Percentiles rank a stretch among this genome's conserved stretches.
Conservation (phyloP, 768 basidiomycete species). For the Plicaturopsis crispa region DNA sequence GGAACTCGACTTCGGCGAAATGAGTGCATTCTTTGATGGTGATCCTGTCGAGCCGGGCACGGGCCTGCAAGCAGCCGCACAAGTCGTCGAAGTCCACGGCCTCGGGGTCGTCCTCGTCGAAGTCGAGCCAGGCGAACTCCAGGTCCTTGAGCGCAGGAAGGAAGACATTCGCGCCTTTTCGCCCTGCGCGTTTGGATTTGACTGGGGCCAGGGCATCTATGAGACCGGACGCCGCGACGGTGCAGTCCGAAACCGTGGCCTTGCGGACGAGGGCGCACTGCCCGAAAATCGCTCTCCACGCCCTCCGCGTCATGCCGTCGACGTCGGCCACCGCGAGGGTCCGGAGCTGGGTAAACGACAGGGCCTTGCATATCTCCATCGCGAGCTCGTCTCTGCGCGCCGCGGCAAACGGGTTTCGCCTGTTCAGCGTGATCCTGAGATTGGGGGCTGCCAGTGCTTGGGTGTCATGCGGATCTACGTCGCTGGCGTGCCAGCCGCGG, state of each 20-base stretch:
- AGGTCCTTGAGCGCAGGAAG: too few species aligned
- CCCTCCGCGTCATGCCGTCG: conserved; percentile 10
- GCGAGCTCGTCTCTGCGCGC: conserved; percentile 10
- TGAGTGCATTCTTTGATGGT: too few species aligned
- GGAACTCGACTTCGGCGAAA: too few species aligned
- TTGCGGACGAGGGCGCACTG: conserved; percentile 17
- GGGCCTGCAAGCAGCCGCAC: too few species aligned
- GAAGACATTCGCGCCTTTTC: too few species aligned
- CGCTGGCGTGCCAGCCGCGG: not conserved
- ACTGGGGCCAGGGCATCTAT: conserved; percentile 16
- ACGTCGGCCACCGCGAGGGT: conserved; percentile 16
- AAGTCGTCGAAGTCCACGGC: too few species aligned
- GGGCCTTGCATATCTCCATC: conserved; percentile 13
- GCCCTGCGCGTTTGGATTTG: not conserved
- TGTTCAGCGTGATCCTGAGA: conserved; percentile 7
- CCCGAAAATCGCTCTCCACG: conserved; percentile 20
- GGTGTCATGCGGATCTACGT: conserved; percentile 3
- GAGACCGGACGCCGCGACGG: conserved; percentile 14
- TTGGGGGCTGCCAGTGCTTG: not conserved
- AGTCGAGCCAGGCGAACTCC: too few species aligned
- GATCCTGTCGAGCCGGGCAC: too few species aligned
- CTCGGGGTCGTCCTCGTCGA: too few species aligned
- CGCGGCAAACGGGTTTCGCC: conserved; percentile 5
- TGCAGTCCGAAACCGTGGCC: conserved; percentile 15
- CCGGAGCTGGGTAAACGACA: conserved; percentile 18